Conservation (phyloP, 345 rosid species). For the Eucalyptus cloeziana region DNA sequence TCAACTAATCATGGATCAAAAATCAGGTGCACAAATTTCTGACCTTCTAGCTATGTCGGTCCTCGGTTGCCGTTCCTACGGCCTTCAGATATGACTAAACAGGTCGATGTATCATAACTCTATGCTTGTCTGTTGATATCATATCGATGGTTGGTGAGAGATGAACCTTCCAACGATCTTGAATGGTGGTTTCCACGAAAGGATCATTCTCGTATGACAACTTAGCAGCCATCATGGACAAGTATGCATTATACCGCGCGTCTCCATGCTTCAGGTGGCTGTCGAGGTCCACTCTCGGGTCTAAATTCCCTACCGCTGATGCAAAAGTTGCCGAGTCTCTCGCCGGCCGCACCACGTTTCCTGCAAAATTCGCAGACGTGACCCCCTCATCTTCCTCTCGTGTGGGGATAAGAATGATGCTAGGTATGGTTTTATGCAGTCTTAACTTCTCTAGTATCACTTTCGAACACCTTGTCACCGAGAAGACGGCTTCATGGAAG, state of each 20-base stretch:
- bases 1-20: too few relatives aligned
- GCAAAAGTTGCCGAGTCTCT: conserved; percentile 16
- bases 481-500: neutral
- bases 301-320: conserved; percentile 22
- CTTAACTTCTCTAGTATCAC: neutral
- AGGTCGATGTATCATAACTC: neutral
- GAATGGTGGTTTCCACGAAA: conserved; percentile 12
- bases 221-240: conserved; percentile 52
- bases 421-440: neutral
- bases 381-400: neutral
- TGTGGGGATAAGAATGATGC: neutral
- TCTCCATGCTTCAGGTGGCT: conserved; percentile 4
- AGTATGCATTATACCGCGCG: conserved; percentile 18
- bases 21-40: too few relatives aligned
- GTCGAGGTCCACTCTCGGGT: conserved; percentile 32
- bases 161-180: conserved; percentile 28
- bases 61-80: too few relatives aligned
- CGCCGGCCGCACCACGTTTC: conserved; percentile 21
- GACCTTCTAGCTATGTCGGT: too few relatives aligned
- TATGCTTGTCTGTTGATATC: neutral
- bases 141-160: neutral
- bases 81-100: neutral
- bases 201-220: conserved; percentile 31
- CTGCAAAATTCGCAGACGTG: neutral
- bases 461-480: neutral